Conservation (phyloP, 371 early-diverging fungal species). For the Dichotomocladium elegans region DNA sequence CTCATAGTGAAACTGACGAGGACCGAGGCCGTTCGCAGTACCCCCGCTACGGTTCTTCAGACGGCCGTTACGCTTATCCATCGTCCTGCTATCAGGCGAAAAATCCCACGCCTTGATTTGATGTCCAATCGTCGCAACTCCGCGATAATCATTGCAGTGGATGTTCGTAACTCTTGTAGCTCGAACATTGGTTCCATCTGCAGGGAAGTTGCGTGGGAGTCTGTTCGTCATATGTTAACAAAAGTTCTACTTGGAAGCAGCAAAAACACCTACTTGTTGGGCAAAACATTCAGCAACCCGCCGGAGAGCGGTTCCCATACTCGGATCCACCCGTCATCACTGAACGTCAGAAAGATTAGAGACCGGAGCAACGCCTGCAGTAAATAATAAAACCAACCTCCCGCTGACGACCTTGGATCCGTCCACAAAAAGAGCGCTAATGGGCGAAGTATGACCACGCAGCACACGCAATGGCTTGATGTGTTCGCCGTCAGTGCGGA, state of each 20-base stretch:
- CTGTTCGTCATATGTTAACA: slow-evolving; percentile 10
- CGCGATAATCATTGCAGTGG: slow-evolving; percentile 40
- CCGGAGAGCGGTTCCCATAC: slow-evolving; percentile 50
- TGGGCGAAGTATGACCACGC: slow-evolving; percentile 27
- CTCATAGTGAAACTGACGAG: slow-evolving; percentile 28
- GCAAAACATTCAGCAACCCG: slow-evolving; percentile 14
- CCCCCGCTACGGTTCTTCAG: slow-evolving; percentile 17
- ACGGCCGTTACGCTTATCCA: slow-evolving; percentile 18
- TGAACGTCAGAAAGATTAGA: not conserved
- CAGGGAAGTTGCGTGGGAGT: slow-evolving; percentile 35
- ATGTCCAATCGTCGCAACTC: slow-evolving; percentile 42
- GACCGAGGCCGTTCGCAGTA: slow-evolving; percentile 1
- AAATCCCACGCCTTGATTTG: slow-evolving; percentile 39
- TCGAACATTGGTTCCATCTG: slow-evolving; percentile 31
- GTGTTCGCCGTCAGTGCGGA: slow-evolving; percentile 1
- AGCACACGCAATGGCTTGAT: slow-evolving; percentile 21
- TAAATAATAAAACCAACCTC: slow-evolving; percentile 12
- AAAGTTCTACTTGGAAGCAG: slow-evolving; percentile 1
- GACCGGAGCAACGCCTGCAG: no score
- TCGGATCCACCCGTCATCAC: slow-evolving; percentile 48
- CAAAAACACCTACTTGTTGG: slow-evolving; percentile 16
- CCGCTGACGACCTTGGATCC: slow-evolving; percentile 45
- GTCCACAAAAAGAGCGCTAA: slow-evolving; percentile 42
- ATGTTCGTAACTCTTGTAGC: slow-evolving; percentile 42
- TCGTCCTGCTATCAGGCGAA: slow-evolving; percentile 32